Evolutionary conservation across 129 eudicot genomes (phyloP), one percentile per base, ranked within the genome.

Genomic region (Centrapalus pauciflorus): DNA sequence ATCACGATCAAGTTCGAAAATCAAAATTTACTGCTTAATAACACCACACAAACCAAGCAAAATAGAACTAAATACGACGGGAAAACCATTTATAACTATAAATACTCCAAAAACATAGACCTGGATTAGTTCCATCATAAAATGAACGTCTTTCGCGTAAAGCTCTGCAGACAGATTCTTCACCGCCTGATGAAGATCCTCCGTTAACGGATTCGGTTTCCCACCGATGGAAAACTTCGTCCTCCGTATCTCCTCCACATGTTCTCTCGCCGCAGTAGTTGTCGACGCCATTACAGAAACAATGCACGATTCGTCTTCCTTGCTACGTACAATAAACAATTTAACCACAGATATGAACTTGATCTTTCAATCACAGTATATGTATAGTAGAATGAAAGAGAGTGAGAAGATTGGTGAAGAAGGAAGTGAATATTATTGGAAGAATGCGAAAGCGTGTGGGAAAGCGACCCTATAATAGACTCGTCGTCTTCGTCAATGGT

Each of bases 71-170:
- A 45, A 60, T 59, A 28, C 20, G 41, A 8, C 5, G 45, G 12
- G 17, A 7, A 48, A 26, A 51, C 9, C 21, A 34, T 7, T 9
- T 12, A 28, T 21, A 5, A 5, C 34, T 7, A 14, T n/a, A n/a
- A n/a, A n/a, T n/a, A n/a, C n/a, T n/a, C n/a, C n/a, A n/a, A n/a
- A n/a, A n/a, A n/a, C n/a, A n/a, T 10, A 50, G 7, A 85, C 92
- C 85, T 85, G 92, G 12, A 85, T 82, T 5, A 85, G 75, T 48
- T 85, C 92, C 92, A 85, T 85, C 16, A 85, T 79, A 4, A 85
- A 81, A 32, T 85, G 91, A 41, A 81, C 87, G 57, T 85, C 91
- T 23, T 85, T 85, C 0, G 87, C 79, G 45, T 85, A 85, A 23
- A 85, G 88, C 35, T 85, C 93, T 2, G 80, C 88, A 38, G 93